Evolutionary conservation across 176 grass and related monocot genomes (phyloP).

Genomic region (Elaeis guineensis): DNA sequence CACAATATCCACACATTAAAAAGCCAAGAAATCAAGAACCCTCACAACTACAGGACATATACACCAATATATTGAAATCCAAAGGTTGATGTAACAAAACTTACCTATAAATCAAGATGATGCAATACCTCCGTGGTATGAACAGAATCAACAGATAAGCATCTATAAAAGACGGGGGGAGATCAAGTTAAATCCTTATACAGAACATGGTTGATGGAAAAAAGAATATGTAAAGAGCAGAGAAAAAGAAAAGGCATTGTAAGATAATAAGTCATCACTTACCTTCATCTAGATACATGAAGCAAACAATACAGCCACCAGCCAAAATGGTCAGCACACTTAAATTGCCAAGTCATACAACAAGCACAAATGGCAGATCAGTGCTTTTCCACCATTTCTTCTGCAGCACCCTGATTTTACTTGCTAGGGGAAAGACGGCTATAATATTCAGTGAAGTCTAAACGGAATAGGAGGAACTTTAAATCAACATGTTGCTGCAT

Average conservation of each 20-base stretch:
- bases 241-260: slow-evolving; percentile 12
- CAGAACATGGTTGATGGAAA: background rate
- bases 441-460: slow-evolving; percentile 94
- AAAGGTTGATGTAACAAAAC: slow-evolving; percentile 17
- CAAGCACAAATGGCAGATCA: slow-evolving; percentile 12
- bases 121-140: slow-evolving; percentile 12
- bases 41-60: slow-evolving; percentile 24
- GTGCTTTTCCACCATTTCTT: slow-evolving; percentile 10
- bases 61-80: slow-evolving; percentile 15
- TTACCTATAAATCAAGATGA: slow-evolving; percentile 32
- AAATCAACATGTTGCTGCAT: slow-evolving; percentile 90
- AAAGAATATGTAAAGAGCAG: slow-evolving; percentile 2
- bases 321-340: slow-evolving; percentile 11
- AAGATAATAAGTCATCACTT: background rate
- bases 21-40: background rate
- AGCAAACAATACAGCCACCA: background rate
- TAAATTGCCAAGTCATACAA: slow-evolving; percentile 18
- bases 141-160: slow-evolving; percentile 7
- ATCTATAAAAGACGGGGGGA: slow-evolving; percentile 10
- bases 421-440: slow-evolving; percentile 43
- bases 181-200: slow-evolving; percentile 6
- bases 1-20: slow-evolving; percentile 1
- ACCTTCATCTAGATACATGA: background rate
- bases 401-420: slow-evolving; percentile 27
- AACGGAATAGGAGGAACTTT: slow-evolving; percentile 88